Conservation (phyloP, 2,329 filamentous ascomycete species). For the Phialemoniopsis sp. region DNA sequence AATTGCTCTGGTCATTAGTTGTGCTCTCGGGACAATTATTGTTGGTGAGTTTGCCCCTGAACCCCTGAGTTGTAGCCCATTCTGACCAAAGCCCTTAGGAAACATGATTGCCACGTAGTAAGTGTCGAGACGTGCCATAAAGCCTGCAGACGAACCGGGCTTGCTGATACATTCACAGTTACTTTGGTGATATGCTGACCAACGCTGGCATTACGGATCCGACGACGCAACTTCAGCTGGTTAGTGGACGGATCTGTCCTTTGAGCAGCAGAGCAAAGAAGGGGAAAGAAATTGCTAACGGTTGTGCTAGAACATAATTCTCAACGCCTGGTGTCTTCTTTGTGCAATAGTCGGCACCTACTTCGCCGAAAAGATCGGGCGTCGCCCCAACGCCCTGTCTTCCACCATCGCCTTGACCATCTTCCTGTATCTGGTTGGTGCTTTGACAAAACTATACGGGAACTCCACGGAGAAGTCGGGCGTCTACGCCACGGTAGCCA, state of each 20-base stretch:
- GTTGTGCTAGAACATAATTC: too few relatives aligned
- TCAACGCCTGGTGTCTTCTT: slow-evolving; percentile 1
- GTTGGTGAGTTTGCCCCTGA: slow-evolving; percentile 2
- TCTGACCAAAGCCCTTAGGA: not conserved
- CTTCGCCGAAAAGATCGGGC: not conserved
- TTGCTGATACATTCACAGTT: too few relatives aligned
- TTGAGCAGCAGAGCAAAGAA: not conserved
- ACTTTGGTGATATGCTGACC: slow-evolving; percentile 2
- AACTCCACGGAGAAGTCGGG: not conserved
- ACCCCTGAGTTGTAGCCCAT: not conserved
- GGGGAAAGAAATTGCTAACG: not conserved
- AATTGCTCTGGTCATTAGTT: too few relatives aligned
- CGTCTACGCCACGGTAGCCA: not conserved
- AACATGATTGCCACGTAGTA: too few relatives aligned
- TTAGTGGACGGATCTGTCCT: not conserved
- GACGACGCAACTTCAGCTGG: slow-evolving; percentile 2
- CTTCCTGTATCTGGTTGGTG: not conserved
- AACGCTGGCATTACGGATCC: slow-evolving; percentile 2
- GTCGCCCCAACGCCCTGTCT: slow-evolving; percentile 1
- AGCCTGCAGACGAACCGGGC: too few relatives aligned
- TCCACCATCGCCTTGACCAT: not conserved
- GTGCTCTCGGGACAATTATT: slow-evolving; percentile 13
- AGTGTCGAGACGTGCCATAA: too few relatives aligned
- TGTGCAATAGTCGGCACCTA: slow-evolving; percentile 2
- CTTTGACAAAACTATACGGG: not conserved